A percentile compares a stretch with the other conserved stretches of the same genome.
phyloP scores from a whole-genome alignment of 495 filamentous ascomycete genomes.

The Penicillium alfredii region DNA sequence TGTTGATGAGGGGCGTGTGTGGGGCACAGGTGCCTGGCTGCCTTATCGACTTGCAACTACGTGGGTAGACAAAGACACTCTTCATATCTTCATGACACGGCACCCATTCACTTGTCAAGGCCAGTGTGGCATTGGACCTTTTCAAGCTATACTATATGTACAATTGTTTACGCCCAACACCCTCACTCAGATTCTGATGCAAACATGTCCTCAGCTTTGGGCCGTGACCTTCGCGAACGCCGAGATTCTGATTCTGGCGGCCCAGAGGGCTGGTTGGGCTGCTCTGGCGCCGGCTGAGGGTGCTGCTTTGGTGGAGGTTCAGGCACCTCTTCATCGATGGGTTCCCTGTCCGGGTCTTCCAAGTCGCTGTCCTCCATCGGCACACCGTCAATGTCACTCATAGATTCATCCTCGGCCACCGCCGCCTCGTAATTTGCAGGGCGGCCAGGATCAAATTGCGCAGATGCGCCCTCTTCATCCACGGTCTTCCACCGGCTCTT shows the following conservation, averaged over 20 bases:
- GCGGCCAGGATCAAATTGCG: conserved; percentile 29
- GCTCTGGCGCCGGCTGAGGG: conserved; percentile 13
- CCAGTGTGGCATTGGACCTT: conserved; percentile 13
- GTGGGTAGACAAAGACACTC: no score
- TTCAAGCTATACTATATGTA: conserved; percentile 9
- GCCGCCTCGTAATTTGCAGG: no score
- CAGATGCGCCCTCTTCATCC: conserved; percentile 47
- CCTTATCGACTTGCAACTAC: no score
- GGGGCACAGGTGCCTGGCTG: conserved; percentile 23
- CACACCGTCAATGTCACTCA: conserved; percentile 46
- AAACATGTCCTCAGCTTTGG: conserved; percentile 93
- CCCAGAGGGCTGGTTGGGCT: conserved; percentile 17
- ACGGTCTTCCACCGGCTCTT: conserved; percentile 69
- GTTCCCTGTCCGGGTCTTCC: conserved; percentile 47
- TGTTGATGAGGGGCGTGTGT: conserved; percentile 30
- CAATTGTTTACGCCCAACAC: conserved; percentile 1
- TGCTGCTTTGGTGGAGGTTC: conserved; percentile 29
- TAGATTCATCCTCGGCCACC: conserved; percentile 37
- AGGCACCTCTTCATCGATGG: conserved; percentile 41
- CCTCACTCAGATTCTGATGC: conserved; percentile 52
- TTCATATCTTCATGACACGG: no score
- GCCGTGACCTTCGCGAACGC: conserved; percentile 50
- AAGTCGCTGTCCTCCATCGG: conserved; percentile 52
- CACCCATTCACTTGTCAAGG: no score
- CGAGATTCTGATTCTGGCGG: conserved; percentile 20